Evolutionary conservation across 768 basidiomycete species (phyloP).

Genomic region (Tricholomella constricta): DNA sequence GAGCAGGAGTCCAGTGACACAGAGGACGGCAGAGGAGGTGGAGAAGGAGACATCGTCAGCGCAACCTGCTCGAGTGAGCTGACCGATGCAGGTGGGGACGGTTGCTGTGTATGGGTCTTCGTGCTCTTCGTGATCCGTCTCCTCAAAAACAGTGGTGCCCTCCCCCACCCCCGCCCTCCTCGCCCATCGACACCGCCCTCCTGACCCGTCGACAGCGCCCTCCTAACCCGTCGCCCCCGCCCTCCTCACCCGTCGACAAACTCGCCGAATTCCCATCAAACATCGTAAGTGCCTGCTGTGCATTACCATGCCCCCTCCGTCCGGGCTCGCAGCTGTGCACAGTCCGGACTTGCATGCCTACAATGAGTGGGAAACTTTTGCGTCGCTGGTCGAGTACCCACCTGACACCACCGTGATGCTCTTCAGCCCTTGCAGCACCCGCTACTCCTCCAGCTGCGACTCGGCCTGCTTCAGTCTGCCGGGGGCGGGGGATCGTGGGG

Average conservation of each 20-base stretch:
- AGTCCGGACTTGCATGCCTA: slow-evolving; percentile 33
- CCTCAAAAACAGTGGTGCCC: slow-evolving; percentile 31
- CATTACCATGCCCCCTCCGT: too few relatives aligned
- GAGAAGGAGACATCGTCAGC: slow-evolving; percentile 34
- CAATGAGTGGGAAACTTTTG: slow-evolving; percentile 33
- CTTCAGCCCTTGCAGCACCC: slow-evolving; percentile 71
- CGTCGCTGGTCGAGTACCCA: slow-evolving; percentile 33
- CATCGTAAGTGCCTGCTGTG: neutral
- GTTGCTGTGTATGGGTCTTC: slow-evolving; percentile 19
- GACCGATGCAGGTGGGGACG: slow-evolving; percentile 43
- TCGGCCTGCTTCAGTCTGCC: slow-evolving; percentile 73
- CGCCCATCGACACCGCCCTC: slow-evolving; percentile 1
- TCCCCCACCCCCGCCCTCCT: slow-evolving; percentile 3
- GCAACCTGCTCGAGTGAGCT: slow-evolving; percentile 52
- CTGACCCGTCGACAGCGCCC: too few relatives aligned
- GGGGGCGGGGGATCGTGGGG: slow-evolving; percentile 31
- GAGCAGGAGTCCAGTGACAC: slow-evolving; percentile 5
- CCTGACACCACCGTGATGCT: slow-evolving; percentile 47
- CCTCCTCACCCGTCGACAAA: too few relatives aligned
- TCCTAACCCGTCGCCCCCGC: too few relatives aligned
- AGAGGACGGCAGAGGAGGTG: neutral
- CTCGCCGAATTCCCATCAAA: too few relatives aligned
- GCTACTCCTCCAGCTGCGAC: slow-evolving; percentile 65
- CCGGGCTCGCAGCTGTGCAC: slow-evolving; percentile 11
- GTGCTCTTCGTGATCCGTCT: slow-evolving; percentile 28